These are phyloP conservation scores for Cerioporus squamosus DNA, from an alignment of 1,284 basidiomycete species.

Conservation along the genomic window DNA sequence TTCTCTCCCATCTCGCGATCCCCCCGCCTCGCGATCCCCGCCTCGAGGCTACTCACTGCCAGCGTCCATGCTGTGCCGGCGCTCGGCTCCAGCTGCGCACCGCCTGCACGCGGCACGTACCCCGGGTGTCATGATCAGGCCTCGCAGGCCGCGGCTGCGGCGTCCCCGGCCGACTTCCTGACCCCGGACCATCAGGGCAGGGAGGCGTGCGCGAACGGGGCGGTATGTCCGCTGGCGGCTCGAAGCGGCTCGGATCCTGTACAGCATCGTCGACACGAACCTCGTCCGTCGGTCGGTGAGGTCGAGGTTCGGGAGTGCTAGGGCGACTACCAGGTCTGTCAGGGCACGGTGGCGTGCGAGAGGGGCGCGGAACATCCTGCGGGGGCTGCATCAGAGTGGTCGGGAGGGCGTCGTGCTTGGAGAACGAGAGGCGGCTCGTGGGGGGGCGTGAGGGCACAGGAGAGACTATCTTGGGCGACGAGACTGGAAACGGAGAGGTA, in stretches of 20 bases:
- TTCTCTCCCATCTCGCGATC: too few relatives aligned
- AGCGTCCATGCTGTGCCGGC: too few relatives aligned
- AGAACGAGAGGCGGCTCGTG: not conserved
- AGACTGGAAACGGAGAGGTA: not conserved
- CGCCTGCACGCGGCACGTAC: too few relatives aligned
- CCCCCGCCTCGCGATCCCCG: too few relatives aligned
- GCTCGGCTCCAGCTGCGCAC: too few relatives aligned
- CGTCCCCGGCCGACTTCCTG: slow-evolving; percentile 3
- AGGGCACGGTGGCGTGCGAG: not conserved
- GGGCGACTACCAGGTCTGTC: not conserved
- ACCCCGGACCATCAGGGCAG: not conserved
- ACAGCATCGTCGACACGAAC: too few relatives aligned
- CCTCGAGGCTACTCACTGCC: too few relatives aligned
- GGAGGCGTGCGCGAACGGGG: slow-evolving; percentile 12
- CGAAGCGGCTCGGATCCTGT: not conserved
- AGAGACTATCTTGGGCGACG: not conserved
- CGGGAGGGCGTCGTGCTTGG: not conserved
- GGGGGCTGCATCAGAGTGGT: not conserved
- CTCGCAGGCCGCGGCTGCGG: slow-evolving; percentile 2
- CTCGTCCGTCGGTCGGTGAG: not conserved
- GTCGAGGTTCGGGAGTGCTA: slow-evolving; percentile 1
- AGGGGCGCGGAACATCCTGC: not conserved
- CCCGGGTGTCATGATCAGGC: too few relatives aligned
- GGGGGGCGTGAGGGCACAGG: not conserved
- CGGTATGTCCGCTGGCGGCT: slow-evolving; percentile 8